A percentile compares a stretch with the other conserved stretches of the same genome.
These are phyloP conservation scores for Mentha longifolia DNA, from an alignment of 257 asterid species.

Conservation along the genomic window DNA sequence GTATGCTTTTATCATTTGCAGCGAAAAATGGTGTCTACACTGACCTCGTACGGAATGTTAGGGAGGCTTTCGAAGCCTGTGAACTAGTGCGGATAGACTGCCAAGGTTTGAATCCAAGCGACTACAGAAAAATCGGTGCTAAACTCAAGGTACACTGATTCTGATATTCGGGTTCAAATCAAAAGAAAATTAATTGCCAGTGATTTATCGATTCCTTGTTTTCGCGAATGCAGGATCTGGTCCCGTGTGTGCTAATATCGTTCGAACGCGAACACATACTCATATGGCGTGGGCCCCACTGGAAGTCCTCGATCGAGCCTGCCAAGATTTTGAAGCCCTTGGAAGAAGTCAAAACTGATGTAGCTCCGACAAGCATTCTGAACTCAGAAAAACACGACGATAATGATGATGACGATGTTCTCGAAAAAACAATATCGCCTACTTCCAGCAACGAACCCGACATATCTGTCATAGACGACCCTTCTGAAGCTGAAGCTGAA, in stretches of 20 bases:
- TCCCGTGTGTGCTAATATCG: constrained; percentile 86
- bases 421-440: constrained; percentile 31
- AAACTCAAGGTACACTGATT: constrained; percentile 67
- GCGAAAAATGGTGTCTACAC: constrained; percentile 85
- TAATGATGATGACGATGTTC: constrained; percentile 4
- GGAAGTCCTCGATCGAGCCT: constrained; percentile 64
- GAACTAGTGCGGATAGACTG: constrained; percentile 85
- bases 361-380: constrained; percentile 40
- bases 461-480: constrained; percentile 8
- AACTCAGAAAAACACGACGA: constrained; percentile 11
- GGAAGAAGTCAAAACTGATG: constrained; percentile 38
- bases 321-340: constrained; percentile 38
- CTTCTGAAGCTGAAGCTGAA: too few species aligned
- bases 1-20: constrained; percentile 47
- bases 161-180: background rate
- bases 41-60: constrained; percentile 71
- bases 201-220: constrained; percentile 17
- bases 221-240: constrained; percentile 75
- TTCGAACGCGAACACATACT: constrained; percentile 87
- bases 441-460: constrained; percentile 28
- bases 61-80: constrained; percentile 95
- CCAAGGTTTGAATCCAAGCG: constrained; percentile 85
- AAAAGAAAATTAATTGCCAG: background rate
- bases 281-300: constrained; percentile 82
- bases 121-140: constrained; percentile 87